Conservation (phyloP, 495 filamentous ascomycete genomes). For the Lophiotrema nucula region DNA sequence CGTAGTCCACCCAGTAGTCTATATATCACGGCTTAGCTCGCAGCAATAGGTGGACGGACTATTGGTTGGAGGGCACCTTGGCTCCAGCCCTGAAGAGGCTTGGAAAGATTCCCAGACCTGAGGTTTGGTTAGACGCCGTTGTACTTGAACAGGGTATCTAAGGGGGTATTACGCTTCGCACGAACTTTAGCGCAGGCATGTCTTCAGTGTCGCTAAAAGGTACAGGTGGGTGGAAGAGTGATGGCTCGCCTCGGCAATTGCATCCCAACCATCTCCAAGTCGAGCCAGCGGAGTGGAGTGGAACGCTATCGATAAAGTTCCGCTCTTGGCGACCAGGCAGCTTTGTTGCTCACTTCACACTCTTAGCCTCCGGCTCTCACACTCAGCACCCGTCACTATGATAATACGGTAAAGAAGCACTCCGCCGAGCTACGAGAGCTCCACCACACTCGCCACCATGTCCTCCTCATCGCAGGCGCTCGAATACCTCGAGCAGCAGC, state of each 20-base stretch:
- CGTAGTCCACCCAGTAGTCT: conserved; percentile 55
- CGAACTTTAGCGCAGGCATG: conserved; percentile 55
- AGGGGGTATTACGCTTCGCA: conserved; percentile 12
- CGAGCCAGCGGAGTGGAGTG: no score
- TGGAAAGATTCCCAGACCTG: conserved; percentile 83
- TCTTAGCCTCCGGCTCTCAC: background rate
- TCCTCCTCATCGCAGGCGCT: conserved; percentile 65
- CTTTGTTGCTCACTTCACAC: background rate
- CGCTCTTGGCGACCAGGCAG: no score
- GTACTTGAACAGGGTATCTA: background rate
- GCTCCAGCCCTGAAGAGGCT: conserved; percentile 79
- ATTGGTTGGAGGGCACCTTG: conserved; percentile 56
- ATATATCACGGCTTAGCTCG: no score
- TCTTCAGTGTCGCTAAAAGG: background rate
- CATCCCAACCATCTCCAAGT: no score
- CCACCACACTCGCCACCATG: conserved; percentile 55
- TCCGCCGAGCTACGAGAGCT: conserved; percentile 31
- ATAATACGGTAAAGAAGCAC: conserved; percentile 41
- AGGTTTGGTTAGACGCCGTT: conserved; percentile 3
- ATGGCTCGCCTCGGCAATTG: conserved; percentile 22
- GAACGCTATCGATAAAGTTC: no score
- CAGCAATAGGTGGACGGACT: no score
- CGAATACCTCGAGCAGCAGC: conserved; percentile 87
- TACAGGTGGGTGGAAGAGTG: conserved; percentile 12
- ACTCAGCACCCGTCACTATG: conserved; percentile 31